phyloP scores from a whole-genome alignment of 179 eudicot genomes.

The Pouteria campechiana region DNA sequence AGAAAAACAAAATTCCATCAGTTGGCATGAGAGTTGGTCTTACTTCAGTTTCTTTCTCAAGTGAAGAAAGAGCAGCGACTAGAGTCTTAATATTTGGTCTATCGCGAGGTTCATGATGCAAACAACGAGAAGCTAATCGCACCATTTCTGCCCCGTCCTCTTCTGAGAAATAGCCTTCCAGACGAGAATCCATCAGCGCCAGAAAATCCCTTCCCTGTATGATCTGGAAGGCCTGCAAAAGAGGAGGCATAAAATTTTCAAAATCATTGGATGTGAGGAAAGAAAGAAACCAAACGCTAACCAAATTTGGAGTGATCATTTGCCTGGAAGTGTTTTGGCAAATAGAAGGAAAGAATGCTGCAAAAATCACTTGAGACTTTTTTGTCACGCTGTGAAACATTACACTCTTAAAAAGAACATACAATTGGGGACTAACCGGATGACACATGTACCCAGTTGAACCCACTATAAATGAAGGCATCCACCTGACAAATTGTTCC shows the following conservation, averaged over 20 bases:
- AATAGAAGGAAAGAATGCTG: neutral
- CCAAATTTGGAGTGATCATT: too few species aligned
- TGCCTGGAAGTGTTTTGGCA: too few species aligned
- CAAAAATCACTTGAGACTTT: too few species aligned
- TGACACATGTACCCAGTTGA: too few species aligned
- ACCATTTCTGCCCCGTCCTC: slow-evolving; percentile 76
- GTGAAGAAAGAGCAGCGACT: slow-evolving; percentile 44
- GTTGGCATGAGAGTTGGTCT: neutral
- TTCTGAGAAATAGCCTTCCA: slow-evolving; percentile 66
- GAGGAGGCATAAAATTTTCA: neutral
- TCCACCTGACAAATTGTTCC: too few species aligned
- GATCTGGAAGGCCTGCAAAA: slow-evolving; percentile 65
- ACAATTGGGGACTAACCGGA: too few species aligned
- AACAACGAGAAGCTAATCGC: slow-evolving; percentile 66
- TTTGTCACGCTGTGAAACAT: too few species aligned
- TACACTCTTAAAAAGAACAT: too few species aligned
- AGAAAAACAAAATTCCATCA: too few species aligned
- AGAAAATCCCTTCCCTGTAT: slow-evolving; percentile 61
- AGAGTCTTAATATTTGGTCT: slow-evolving; percentile 63
- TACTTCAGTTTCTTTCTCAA: slow-evolving; percentile 76
- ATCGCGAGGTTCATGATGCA: slow-evolving; percentile 75
- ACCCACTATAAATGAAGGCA: too few species aligned
- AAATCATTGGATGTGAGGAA: too few species aligned
- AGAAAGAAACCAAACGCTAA: too few species aligned
- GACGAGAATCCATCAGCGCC: slow-evolving; percentile 72